Percentiles rank a stretch among this genome's conserved stretches.
phyloP scores from a whole-genome alignment of 352 stramenopile species.

The Peronosclerospora sorghi region DNA sequence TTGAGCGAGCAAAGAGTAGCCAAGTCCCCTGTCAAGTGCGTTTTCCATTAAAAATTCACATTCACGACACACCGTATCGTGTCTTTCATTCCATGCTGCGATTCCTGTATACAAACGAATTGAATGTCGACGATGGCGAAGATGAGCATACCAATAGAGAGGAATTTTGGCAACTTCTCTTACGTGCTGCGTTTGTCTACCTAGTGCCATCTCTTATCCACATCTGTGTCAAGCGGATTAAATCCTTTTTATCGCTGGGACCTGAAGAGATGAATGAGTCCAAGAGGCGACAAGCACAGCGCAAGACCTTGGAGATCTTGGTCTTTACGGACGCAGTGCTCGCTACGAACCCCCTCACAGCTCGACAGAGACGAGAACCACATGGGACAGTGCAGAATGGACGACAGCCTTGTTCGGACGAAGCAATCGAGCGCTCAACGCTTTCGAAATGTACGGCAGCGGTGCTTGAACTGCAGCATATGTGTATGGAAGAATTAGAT shows the following conservation, averaged over 20 bases:
- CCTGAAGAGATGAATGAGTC: conserved; percentile 1
- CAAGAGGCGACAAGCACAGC: conserved; percentile 5
- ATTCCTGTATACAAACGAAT: conserved; percentile 74
- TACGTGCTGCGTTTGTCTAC: conserved; percentile 64
- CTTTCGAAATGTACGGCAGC: conserved; percentile 16
- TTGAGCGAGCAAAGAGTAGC: conserved; percentile 58
- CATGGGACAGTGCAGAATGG: conserved; percentile 6
- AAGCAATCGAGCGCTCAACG: conserved; percentile 1
- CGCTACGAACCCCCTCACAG: conserved; percentile 27
- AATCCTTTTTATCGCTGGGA: conserved; percentile 20
- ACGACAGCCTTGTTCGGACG: conserved; percentile 4
- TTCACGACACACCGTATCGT: conserved; percentile 67
- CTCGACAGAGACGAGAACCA: conserved; percentile 13
- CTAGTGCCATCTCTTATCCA: conserved; percentile 52
- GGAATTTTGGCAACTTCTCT: conserved; percentile 53
- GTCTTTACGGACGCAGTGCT: conserved; percentile 52
- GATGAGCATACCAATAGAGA: conserved; percentile 12
- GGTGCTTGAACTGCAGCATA: conserved; percentile 29
- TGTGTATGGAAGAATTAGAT: conserved; percentile 51
- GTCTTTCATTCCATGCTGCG: conserved; percentile 59
- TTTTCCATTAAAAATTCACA: conserved; percentile 72
- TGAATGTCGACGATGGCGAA: conserved; percentile 6
- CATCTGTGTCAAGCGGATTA: conserved; percentile 47
- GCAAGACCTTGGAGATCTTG: conserved; percentile 31
- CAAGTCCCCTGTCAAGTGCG: conserved; percentile 53